These are phyloP conservation scores for Begonia loranthoides DNA, from an alignment of 306 rosid species.

Conservation along the genomic window DNA sequence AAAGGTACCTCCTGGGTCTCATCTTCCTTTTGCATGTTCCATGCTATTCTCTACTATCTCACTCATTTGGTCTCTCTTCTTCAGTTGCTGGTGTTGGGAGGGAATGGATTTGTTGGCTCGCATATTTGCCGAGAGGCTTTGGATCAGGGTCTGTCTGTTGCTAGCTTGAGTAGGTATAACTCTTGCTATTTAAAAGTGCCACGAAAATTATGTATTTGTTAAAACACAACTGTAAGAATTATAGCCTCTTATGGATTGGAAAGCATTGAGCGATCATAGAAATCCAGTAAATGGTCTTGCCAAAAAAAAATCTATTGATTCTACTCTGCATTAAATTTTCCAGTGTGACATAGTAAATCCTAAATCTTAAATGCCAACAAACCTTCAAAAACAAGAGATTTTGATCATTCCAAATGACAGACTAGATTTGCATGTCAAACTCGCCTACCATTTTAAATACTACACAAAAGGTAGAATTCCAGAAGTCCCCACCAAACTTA, in stretches of 20 bases:
- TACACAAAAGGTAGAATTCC: too few species aligned
- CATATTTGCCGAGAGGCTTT: slow-evolving; percentile 78
- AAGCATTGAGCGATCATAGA: neutral
- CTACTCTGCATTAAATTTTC: too few species aligned
- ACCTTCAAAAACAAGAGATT: too few species aligned
- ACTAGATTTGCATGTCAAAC: too few species aligned
- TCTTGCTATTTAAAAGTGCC: neutral
- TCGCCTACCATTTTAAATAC: too few species aligned
- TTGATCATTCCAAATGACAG: too few species aligned
- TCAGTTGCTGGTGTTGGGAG: slow-evolving; percentile 94
- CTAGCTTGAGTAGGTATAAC: slow-evolving; percentile 76
- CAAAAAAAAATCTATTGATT: too few species aligned
- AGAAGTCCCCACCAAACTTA: too few species aligned
- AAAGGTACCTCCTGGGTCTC: slow-evolving; percentile 36
- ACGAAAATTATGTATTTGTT: too few species aligned
- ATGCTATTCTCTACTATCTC: neutral
- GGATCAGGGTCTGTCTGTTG: slow-evolving; percentile 58
- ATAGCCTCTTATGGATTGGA: neutral
- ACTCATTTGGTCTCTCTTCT: neutral
- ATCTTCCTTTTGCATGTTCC: neutral
- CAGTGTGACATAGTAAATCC: too few species aligned
- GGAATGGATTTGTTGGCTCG: slow-evolving; percentile 96
- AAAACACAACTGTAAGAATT: too few species aligned
- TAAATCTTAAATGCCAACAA: too few species aligned
- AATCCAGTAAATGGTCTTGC: neutral